Conservation (phyloP, 148 eudicot species). For the Drosera capensis region DNA sequence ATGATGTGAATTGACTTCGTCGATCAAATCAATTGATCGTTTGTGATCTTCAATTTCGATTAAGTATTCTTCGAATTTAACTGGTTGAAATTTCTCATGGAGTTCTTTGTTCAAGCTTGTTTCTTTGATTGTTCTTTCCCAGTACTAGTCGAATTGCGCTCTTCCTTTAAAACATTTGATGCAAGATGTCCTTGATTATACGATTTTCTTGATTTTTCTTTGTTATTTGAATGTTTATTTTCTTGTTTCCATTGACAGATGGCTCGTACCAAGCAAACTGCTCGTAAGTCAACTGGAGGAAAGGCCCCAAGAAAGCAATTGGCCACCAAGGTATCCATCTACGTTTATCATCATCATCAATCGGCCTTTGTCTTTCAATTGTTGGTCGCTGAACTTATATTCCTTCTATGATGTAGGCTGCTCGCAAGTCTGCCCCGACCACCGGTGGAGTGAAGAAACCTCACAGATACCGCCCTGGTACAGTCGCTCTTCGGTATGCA, state of each 20-base stretch:
- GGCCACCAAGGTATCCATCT: conserved; percentile 49
- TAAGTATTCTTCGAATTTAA: too few relatives aligned
- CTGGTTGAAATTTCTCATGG: too few relatives aligned
- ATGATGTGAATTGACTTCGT: too few relatives aligned
- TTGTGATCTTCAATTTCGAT: too few relatives aligned
- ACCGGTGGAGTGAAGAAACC: conserved; percentile 94
- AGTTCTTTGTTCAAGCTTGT: too few relatives aligned
- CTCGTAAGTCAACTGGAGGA: conserved; percentile 88
- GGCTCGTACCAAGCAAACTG: conserved; percentile 96
- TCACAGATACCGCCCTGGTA: conserved; percentile 84
- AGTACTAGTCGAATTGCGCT: too few relatives aligned
- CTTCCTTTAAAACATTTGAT: too few relatives aligned
- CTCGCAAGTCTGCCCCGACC: conserved; percentile 86
- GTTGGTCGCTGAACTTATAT: neutral
- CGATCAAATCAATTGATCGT: too few relatives aligned
- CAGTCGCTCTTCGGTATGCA: conserved; percentile 74
- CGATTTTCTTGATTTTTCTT: too few relatives aligned
- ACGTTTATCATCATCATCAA: neutral
- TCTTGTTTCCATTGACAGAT: conserved; percentile 17
- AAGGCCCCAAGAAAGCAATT: conserved; percentile 94
- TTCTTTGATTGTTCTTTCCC: too few relatives aligned
- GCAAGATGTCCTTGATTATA: too few relatives aligned
- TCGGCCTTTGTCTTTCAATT: neutral
- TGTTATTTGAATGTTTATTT: too few relatives aligned
- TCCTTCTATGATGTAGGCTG: conserved; percentile 26